Percentiles rank a stretch among this genome's conserved stretches.
These are phyloP conservation scores for Fraxinus ornus DNA, from an alignment of 305 asterid genomes.

Conservation along the genomic window DNA sequence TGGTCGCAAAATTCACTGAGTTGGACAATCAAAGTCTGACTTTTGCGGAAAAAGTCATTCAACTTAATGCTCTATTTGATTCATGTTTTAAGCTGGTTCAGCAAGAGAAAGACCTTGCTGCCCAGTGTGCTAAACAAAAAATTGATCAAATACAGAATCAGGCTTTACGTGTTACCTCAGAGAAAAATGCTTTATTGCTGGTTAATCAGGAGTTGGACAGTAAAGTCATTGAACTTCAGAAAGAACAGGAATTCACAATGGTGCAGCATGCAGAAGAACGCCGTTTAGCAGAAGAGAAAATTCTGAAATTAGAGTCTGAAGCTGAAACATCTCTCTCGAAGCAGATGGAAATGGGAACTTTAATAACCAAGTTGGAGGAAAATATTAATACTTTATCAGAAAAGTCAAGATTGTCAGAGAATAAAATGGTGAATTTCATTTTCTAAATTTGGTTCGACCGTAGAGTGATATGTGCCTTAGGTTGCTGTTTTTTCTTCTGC, in stretches of 20 bases:
- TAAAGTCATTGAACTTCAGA: slow-evolving; percentile 75
- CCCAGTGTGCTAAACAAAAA: slow-evolving; percentile 60
- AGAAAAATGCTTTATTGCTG: slow-evolving; percentile 59
- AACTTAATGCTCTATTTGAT: slow-evolving; percentile 62
- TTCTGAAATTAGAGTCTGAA: slow-evolving; percentile 69
- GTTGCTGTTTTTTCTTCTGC: slow-evolving; percentile 31
- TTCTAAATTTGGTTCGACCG: slow-evolving; percentile 25
- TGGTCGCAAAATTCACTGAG: slow-evolving; percentile 59
- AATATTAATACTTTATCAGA: slow-evolving; percentile 50
- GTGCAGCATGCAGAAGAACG: slow-evolving; percentile 96
- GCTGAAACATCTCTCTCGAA: slow-evolving; percentile 54
- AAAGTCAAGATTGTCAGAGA: slow-evolving; percentile 58
- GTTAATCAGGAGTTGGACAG: slow-evolving; percentile 59
- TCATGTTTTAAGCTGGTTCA: slow-evolving; percentile 61
- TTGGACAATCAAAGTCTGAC: slow-evolving; percentile 73
- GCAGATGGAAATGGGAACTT: slow-evolving; percentile 62
- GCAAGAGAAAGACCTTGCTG: slow-evolving; percentile 66
- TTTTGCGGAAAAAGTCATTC: slow-evolving; percentile 57
- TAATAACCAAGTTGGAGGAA: slow-evolving; percentile 61
- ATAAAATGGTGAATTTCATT: slow-evolving; percentile 61
- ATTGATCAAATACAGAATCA: slow-evolving; percentile 58
- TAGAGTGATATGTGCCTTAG: slow-evolving; percentile 19
- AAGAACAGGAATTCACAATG: slow-evolving; percentile 77
- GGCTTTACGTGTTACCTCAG: slow-evolving; percentile 44
- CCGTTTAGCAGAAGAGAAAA: slow-evolving; percentile 71